phyloP scores from a whole-genome alignment of 2,329 filamentous ascomycete genomes.

The Sporothrix variecibatus region DNA sequence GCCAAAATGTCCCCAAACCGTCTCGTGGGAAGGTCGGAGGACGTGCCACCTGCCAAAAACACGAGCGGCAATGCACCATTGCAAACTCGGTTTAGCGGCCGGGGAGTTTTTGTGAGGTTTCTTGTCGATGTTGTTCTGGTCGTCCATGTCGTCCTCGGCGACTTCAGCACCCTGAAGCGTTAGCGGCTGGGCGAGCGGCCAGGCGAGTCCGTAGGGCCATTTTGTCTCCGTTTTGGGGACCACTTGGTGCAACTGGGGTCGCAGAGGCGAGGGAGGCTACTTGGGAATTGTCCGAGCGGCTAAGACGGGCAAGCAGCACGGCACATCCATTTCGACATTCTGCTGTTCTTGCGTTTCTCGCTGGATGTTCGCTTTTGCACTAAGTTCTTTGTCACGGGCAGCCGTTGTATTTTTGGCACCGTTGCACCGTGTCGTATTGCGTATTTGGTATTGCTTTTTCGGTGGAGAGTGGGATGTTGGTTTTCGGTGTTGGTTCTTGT shows the following conservation, averaged over 20 bases:
- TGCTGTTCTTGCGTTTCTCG: neutral
- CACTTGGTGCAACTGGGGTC: neutral
- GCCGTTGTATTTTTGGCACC: neutral
- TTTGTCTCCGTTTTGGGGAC: no score
- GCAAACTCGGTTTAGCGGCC: neutral
- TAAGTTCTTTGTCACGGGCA: neutral
- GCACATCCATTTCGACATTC: neutral
- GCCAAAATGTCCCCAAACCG: no score
- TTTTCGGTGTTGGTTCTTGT: neutral
- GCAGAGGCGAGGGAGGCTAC: neutral
- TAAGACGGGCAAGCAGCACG: neutral
- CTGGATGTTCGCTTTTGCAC: neutral
- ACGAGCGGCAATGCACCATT: neutral
- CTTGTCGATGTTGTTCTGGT: no score
- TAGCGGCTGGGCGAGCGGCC: neutral
- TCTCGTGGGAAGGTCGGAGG: no score
- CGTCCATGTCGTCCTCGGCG: neutral
- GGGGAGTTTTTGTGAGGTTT: neutral
- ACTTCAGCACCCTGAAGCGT: neutral
- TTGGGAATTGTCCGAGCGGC: constrained; percentile 4
- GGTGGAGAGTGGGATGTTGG: neutral
- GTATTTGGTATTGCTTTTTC: neutral
- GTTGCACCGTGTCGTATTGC: constrained; percentile 2
- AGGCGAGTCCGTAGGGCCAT: neutral
- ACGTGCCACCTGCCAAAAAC: neutral